Evolutionary conservation across 768 basidiomycete genomes (phyloP), one percentile per base, ranked within the genome.

Genomic region (Crassisporium funariophilum): DNA sequence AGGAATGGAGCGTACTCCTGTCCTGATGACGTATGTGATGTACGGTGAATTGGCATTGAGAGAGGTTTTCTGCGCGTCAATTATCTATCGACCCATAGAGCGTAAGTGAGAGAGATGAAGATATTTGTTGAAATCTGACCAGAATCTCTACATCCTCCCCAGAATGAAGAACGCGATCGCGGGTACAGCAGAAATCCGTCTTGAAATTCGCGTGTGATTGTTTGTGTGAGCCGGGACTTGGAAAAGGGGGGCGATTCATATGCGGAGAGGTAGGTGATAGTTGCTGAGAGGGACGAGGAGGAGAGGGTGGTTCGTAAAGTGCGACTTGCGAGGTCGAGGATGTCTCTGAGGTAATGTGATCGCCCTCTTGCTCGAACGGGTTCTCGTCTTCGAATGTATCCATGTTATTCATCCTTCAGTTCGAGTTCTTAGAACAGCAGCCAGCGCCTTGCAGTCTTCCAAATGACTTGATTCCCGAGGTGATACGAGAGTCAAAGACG

Each of bases 11-110:
- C 67, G 21, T 64, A 95, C 94, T 58, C 93, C 94, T 35, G 93
- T 85, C 45, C 73, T 79, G 57, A 98, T 95, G 52, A 95, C 82
- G 74, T 99, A 98, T 48, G 87, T 82, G 64, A 98, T 99, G 65
- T 98, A 98, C 5, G 89, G 84, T 16, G 92, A 88, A 39, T 75
- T 82, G n/a, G 93, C 80, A 58, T 91, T 89, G 44, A 90, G 77
- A 10, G 87, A 82, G 19, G 95, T 98, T 82, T 99, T 99, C 69
- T 89, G 84, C 11, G 97, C 95, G 61, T 98, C 95, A 24, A 84
- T 81, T 54, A 99, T 98, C 94, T 97, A 45, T 23, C 41, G 35
- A 29, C 17, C 16, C 16, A 17, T 16, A 24, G 36, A 54, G 8
- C 1, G 29, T 42, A 29, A 21, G 19, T n/a, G 64, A 47, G 47